Evolutionary conservation across 495 filamentous ascomycete genomes (phyloP).

Genomic region (Podospora appendiculata): DNA sequence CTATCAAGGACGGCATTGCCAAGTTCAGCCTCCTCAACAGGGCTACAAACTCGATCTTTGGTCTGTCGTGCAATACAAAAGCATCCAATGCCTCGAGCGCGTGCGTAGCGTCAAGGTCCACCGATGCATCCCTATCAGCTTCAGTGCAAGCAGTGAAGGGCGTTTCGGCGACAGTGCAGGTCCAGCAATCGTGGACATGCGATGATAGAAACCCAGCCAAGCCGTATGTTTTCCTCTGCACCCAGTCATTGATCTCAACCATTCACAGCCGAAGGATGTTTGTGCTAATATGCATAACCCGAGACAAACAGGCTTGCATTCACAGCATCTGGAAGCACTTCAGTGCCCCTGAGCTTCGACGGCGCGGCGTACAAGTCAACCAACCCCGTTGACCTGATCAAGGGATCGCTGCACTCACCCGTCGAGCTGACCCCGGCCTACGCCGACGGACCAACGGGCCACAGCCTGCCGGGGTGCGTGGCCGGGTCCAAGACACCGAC

Average conservation of each 20-base stretch:
- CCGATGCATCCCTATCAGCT: background rate
- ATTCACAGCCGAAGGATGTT: background rate
- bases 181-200: constrained; percentile 13
- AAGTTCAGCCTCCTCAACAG: constrained; percentile 19
- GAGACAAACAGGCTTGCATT: constrained; percentile 2
- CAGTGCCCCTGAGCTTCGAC: constrained; percentile 2
- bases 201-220: constrained; percentile 4
- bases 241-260: background rate
- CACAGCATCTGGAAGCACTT: constrained; percentile 8
- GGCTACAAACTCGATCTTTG: constrained; percentile 16
- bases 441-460: constrained; percentile 8
- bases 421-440: constrained; percentile 13
- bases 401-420: constrained; percentile 8
- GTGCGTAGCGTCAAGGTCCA: background rate
- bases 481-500: constrained; percentile 3
- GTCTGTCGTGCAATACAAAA: constrained; percentile 4
- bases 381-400: constrained; percentile 9
- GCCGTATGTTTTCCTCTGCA: constrained; percentile 1
- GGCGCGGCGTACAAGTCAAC: constrained; percentile 3
- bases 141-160: constrained; percentile 1
- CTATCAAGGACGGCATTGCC: background rate
- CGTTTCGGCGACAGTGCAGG: background rate
- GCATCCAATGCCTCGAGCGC: background rate
- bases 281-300: background rate
- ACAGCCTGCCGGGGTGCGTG: constrained; percentile 7